Evolutionary conservation across 1,284 basidiomycete genomes (phyloP).

Genomic region (Bondarzewia mesenterica): DNA sequence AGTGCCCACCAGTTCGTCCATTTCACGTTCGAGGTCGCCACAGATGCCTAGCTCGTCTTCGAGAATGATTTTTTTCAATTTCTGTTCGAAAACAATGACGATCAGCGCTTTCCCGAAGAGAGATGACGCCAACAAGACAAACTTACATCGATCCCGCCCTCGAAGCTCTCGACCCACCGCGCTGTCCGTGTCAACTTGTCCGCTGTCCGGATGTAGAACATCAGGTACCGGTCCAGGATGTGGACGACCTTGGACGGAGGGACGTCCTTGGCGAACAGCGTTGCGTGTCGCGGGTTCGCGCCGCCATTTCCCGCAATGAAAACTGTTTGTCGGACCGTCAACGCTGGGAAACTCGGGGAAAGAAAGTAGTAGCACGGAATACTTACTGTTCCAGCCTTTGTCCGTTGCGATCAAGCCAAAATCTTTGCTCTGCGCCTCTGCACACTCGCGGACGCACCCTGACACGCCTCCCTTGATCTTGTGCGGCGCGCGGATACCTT

Average conservation of each 20-base stretch:
- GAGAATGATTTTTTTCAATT: not conserved
- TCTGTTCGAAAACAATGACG: not conserved
- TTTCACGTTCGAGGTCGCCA: not conserved
- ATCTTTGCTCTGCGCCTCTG: slow-evolving; percentile 1
- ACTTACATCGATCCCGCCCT: not conserved
- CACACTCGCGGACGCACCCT: slow-evolving; percentile 1
- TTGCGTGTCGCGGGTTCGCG: not conserved
- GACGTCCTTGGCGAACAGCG: not conserved
- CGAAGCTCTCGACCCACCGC: not conserved
- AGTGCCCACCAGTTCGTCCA: not conserved
- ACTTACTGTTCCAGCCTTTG: slow-evolving; percentile 2
- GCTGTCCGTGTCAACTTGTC: not conserved
- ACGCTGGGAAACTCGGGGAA: not conserved
- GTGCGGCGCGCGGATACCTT: not conserved
- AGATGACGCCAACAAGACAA: not conserved
- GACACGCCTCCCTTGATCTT: not conserved
- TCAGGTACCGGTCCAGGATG: not conserved
- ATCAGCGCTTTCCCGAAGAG: too few species aligned
- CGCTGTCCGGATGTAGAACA: slow-evolving; percentile 1
- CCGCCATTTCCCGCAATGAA: slow-evolving; percentile 1
- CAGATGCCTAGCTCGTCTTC: slow-evolving; percentile 1
- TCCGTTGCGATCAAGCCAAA: slow-evolving; percentile 1
- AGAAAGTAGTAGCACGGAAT: not conserved
- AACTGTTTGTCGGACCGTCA: too few species aligned
- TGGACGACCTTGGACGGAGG: not conserved